A percentile compares a stretch with the other conserved stretches of the same genome.
Conservation (phyloP, 148 eudicot genomes). For the Fagopyrum esculentum region DNA sequence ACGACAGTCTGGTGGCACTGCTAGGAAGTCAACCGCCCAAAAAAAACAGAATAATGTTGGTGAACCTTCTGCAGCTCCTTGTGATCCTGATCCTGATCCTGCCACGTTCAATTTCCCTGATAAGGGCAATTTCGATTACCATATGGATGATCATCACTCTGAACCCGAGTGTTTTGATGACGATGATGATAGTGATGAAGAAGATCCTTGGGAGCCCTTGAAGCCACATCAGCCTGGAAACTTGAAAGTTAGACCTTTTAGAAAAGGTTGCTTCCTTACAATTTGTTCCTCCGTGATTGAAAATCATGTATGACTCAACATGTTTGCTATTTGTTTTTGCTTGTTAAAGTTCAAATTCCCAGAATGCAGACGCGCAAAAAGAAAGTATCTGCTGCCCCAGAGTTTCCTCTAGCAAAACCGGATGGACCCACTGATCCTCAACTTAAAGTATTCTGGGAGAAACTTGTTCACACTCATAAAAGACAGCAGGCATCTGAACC, state of each 20-base stretch:
- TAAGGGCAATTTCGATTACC: constrained; percentile 34
- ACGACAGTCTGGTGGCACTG: constrained; percentile 47
- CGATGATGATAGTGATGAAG: constrained; percentile 43
- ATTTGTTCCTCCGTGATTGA: not conserved
- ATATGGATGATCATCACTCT: constrained; percentile 43
- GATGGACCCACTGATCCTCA: constrained; percentile 57
- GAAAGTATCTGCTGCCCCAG: constrained; percentile 24
- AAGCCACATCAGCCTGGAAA: constrained; percentile 90
- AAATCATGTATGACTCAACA: constrained; percentile 4
- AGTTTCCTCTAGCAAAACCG: constrained; percentile 72
- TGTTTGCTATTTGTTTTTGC: constrained; percentile 12
- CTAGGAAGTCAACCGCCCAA: constrained; percentile 42
- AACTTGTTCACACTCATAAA: constrained; percentile 20
- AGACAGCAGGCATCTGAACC: constrained; percentile 35
- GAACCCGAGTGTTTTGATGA: constrained; percentile 38
- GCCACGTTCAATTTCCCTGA: constrained; percentile 25
- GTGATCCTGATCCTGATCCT: constrained; percentile 33
- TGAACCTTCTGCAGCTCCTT: constrained; percentile 28
- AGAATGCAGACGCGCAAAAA: constrained; percentile 28
- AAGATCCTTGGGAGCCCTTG: constrained; percentile 92
- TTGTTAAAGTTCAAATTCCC: constrained; percentile 42
- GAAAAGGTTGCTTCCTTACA: constrained; percentile 40
- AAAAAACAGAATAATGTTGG: constrained; percentile 33
- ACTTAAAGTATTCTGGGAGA: constrained; percentile 58
- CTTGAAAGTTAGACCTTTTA: constrained; percentile 77